These are phyloP conservation scores for Cystobasidium tubakii DNA, from an alignment of 768 basidiomycete genomes.

Conservation along the genomic window DNA sequence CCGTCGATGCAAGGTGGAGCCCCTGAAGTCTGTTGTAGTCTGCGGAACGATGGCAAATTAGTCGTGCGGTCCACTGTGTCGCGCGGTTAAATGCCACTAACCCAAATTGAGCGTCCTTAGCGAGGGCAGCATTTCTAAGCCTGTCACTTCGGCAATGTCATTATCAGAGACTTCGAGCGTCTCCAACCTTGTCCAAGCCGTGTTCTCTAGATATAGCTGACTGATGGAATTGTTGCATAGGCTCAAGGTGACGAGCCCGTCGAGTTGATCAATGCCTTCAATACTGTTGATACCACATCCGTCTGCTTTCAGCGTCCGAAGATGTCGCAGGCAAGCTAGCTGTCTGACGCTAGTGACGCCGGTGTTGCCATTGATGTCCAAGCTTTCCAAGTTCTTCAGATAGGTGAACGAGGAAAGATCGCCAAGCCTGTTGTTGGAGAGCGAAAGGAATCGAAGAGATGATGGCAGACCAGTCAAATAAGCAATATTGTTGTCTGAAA, in stretches of 20 bases:
- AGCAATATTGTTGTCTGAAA: constrained; percentile 53
- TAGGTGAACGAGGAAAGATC: constrained; percentile 82
- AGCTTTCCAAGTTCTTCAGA: constrained; percentile 72
- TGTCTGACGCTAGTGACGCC: constrained; percentile 59
- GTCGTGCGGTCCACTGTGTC: background rate
- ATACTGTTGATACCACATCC: constrained; percentile 69
- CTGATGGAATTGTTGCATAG: constrained; percentile 67
- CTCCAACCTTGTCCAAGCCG: constrained; percentile 69
- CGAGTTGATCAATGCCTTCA: constrained; percentile 71
- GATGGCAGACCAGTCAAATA: constrained; percentile 53
- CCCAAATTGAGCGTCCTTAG: constrained; percentile 75
- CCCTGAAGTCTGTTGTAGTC: constrained; percentile 66
- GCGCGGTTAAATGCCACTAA: constrained; percentile 53
- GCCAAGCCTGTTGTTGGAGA: constrained; percentile 61
- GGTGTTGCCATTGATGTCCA: constrained; percentile 89
- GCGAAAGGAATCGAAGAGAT: constrained; percentile 48
- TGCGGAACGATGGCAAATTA: constrained; percentile 47
- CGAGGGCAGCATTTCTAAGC: constrained; percentile 54
- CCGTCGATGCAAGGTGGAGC: constrained; percentile 52
- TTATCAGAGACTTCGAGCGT: constrained; percentile 77
- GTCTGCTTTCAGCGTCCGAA: constrained; percentile 86
- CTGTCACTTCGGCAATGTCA: constrained; percentile 57
- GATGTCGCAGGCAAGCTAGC: constrained; percentile 70
- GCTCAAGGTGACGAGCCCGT: constrained; percentile 75
- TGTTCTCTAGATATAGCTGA: constrained; percentile 59